A percentile compares a stretch with the other conserved stretches of the same genome.
Evolutionary conservation across 1,139 yeast species (phyloP).

Genomic region (Candida neerlandica): DNA sequence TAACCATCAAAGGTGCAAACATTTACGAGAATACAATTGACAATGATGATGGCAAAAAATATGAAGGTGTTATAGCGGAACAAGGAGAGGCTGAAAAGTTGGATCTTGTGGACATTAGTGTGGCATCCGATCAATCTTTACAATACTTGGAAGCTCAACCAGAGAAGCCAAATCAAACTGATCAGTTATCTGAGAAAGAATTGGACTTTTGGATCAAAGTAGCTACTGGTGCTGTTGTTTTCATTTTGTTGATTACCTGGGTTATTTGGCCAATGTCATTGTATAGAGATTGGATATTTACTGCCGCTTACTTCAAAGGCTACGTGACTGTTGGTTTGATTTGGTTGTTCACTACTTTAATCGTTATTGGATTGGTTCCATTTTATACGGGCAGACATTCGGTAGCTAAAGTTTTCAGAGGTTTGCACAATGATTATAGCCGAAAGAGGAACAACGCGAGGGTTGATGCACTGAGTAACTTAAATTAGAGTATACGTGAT

Average conservation of each 20-base stretch:
- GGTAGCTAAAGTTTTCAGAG: conserved; percentile 23
- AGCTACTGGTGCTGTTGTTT: conserved; percentile 23
- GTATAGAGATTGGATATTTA: conserved; percentile 47
- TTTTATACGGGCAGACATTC: conserved; percentile 38
- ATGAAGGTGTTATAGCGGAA: conserved; percentile 6
- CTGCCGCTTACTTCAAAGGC: conserved; percentile 42
- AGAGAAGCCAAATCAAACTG: not conserved
- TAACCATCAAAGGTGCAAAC: conserved; percentile 20
- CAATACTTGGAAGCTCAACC: not conserved
- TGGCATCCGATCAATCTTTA: not conserved
- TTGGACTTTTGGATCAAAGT: not conserved
- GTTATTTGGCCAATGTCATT: conserved; percentile 51
- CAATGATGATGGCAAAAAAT: conserved; percentile 12
- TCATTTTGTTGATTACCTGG: conserved; percentile 35
- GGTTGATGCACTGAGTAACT: no score
- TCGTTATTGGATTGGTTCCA: conserved; percentile 41
- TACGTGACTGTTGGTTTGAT: conserved; percentile 41
- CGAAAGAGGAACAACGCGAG: conserved; percentile 6
- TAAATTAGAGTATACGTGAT: no score
- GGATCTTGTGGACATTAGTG: not conserved
- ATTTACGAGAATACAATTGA: not conserved
- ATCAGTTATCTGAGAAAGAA: conserved; percentile 10
- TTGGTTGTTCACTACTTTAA: conserved; percentile 36
- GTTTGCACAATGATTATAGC: conserved; percentile 24
- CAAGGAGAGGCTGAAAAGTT: conserved; percentile 5